Conservation (phyloP, 306 rosid species). For the Luffa aegyptiaca region DNA sequence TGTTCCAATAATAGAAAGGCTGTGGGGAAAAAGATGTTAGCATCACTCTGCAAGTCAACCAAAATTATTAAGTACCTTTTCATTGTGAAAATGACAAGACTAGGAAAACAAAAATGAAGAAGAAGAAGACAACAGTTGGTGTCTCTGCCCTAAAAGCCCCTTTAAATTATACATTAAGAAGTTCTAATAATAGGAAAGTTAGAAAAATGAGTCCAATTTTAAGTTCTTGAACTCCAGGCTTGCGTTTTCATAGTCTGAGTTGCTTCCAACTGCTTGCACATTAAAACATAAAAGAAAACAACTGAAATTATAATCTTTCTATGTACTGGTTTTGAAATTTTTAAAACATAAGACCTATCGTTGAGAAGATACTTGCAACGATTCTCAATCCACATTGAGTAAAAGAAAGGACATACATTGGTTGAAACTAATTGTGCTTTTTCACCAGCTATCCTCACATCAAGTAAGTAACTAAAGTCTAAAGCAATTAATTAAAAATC, state of each 20-base stretch:
- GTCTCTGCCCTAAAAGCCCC: background rate
- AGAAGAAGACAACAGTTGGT: background rate
- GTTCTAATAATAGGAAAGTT: background rate
- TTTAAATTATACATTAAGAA: background rate
- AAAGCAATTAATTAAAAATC: conserved; percentile 50
- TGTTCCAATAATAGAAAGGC: conserved; percentile 75
- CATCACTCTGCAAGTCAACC: conserved; percentile 61
- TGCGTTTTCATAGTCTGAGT: conserved; percentile 45
- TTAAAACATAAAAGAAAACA: conserved; percentile 1
- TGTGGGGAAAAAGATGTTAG: conserved; percentile 85
- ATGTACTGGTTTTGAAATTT: background rate
- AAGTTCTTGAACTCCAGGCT: background rate
- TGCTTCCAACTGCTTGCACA: conserved; percentile 73
- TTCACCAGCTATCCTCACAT: conserved; percentile 69
- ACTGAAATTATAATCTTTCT: conserved; percentile 1
- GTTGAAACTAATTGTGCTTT: conserved; percentile 92
- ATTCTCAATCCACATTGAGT: background rate
- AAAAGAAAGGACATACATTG: conserved; percentile 37
- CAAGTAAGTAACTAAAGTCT: conserved; percentile 86
- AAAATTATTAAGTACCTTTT: background rate
- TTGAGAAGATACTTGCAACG: background rate
- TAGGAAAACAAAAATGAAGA: background rate
- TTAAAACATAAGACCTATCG: background rate
- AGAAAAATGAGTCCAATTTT: background rate
- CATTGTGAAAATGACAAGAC: background rate